Evolutionary conservation across 176 grass and related monocot species (phyloP).

Genomic region (Hyparrhenia diplandra): DNA sequence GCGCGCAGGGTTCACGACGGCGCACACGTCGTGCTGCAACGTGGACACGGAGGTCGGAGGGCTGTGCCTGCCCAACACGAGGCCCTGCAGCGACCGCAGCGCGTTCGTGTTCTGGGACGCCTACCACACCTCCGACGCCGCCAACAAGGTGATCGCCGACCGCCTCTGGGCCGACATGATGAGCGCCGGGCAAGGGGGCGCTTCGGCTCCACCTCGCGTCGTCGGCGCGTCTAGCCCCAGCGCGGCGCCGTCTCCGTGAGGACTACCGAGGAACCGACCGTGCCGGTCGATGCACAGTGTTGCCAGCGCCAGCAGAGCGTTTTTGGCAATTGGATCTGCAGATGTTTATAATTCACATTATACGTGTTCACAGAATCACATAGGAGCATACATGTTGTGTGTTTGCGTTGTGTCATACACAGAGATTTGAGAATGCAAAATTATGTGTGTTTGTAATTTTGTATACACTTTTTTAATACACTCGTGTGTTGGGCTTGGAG

Average conservation of each 20-base stretch:
- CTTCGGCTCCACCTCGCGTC: neutral
- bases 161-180: constrained; percentile 48
- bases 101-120: constrained; percentile 96
- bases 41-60: constrained; percentile 76
- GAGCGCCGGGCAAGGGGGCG: neutral
- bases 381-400: neutral
- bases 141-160: constrained; percentile 78
- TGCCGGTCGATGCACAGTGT: neutral
- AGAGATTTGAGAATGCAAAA: neutral
- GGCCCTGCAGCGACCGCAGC: constrained; percentile 63
- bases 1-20: constrained; percentile 63
- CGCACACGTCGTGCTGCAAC: constrained; percentile 86
- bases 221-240: neutral
- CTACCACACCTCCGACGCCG: constrained; percentile 90
- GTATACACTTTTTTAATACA: too few relatives aligned
- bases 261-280: neutral
- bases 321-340: neutral
- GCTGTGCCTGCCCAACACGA: constrained; percentile 70
- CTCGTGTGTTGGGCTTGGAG: too few relatives aligned
- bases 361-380: neutral
- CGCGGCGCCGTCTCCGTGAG: constrained; percentile 12
- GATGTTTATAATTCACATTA: neutral
- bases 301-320: neutral
- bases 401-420: neutral
- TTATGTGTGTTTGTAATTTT: too few relatives aligned